These are phyloP conservation scores for Pseudogymnoascus sp. DNA, from an alignment of 2,329 filamentous ascomycete species.

Conservation along the genomic window DNA sequence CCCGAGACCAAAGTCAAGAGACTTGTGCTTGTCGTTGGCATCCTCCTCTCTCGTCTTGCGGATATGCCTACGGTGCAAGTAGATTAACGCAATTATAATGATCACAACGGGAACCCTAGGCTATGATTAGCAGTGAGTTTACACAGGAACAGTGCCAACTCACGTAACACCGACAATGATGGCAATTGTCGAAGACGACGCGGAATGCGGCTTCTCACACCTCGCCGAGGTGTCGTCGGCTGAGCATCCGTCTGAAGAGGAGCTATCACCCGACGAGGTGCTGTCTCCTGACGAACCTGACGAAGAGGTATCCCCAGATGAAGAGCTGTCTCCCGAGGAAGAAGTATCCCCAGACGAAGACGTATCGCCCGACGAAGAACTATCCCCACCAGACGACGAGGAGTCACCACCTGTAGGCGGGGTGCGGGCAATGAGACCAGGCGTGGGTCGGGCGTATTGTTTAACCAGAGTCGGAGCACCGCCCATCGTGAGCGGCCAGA, in stretches of 20 bases:
- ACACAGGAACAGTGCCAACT: background rate
- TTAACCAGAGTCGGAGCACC: background rate
- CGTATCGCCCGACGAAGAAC: background rate
- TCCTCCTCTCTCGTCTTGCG: slow-evolving; percentile 70
- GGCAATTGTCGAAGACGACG: background rate
- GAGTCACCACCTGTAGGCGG: background rate
- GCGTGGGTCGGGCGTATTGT: background rate
- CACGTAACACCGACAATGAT: slow-evolving; percentile 4
- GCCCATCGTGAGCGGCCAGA: background rate
- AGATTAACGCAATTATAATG: slow-evolving; percentile 59
- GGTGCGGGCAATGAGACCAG: background rate
- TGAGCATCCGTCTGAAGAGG: background rate
- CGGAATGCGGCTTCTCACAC: background rate
- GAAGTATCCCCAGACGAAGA: too few relatives aligned
- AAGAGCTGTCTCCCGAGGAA: too few relatives aligned
- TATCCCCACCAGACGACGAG: too few relatives aligned
- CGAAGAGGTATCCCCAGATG: background rate
- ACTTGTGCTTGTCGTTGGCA: slow-evolving; percentile 76
- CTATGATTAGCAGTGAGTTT: background rate
- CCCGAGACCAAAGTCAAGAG: slow-evolving; percentile 82
- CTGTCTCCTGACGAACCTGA: too few relatives aligned
- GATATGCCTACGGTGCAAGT: slow-evolving; percentile 71
- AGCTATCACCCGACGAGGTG: too few relatives aligned
- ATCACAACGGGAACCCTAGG: slow-evolving; percentile 65
- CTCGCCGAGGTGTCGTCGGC: background rate